These are phyloP conservation scores for Volvox africanus DNA, from an alignment of 139 green algal genomes.

Conservation along the genomic window DNA sequence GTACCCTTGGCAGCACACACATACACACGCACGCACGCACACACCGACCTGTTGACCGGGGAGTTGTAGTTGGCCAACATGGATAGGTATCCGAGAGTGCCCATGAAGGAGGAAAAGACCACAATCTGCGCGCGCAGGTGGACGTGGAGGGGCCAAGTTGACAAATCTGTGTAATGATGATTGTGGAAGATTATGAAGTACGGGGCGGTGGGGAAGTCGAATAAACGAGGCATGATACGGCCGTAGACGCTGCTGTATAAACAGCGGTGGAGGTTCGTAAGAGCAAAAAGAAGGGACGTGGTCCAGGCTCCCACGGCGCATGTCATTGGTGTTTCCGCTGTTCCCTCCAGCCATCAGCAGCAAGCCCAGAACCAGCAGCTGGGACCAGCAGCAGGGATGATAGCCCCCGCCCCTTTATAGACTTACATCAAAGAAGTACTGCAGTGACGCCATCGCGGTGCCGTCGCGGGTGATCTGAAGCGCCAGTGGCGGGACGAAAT, in stretches of 20 bases:
- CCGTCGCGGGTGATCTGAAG: constrained; percentile 1
- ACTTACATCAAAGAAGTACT: constrained; percentile 35
- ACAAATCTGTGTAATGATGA: too few species aligned
- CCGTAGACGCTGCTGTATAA: too few species aligned
- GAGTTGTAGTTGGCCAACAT: constrained; percentile 53
- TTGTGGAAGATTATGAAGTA: too few species aligned
- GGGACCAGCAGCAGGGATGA: neutral
- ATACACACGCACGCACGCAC: neutral
- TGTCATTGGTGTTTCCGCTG: too few species aligned
- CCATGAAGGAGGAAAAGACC: constrained; percentile 45
- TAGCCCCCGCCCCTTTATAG: neutral
- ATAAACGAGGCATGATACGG: too few species aligned
- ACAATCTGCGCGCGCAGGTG: constrained; percentile 20
- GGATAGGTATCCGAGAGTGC: constrained; percentile 43
- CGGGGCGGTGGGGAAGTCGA: neutral
- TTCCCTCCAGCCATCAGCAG: too few species aligned
- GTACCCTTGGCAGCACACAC: neutral
- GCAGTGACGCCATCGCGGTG: neutral
- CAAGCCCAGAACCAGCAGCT: too few species aligned
- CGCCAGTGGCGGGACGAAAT: constrained; percentile 43
- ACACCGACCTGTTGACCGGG: constrained; percentile 11
- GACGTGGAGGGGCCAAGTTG: too few species aligned
- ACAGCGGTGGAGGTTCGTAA: too few species aligned
- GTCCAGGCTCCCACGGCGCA: too few species aligned
- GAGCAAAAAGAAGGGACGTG: too few species aligned